Evolutionary conservation across 768 basidiomycete species (phyloP).

Genomic region (Lepiota brunneoincarnata): DNA sequence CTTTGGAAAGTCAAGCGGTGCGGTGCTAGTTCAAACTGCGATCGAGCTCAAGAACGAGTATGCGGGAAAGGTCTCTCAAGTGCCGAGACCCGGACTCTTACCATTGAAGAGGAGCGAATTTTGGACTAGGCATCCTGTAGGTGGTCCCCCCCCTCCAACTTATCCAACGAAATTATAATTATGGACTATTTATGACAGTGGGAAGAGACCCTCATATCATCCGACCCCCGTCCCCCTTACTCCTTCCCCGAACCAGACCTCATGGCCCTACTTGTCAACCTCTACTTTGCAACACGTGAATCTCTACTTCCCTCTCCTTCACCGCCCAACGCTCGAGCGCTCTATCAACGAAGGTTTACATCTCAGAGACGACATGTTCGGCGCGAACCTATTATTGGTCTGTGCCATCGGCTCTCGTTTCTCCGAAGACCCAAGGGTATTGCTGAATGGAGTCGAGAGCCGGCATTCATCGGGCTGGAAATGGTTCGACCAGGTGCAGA

Average conservation of each 20-base stretch:
- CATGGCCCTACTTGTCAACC: constrained; percentile 46
- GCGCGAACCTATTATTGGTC: constrained; percentile 58
- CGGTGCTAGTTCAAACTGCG: constrained; percentile 51
- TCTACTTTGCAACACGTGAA: constrained; percentile 66
- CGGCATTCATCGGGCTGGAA: constrained; percentile 58
- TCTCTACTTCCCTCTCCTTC: constrained; percentile 64
- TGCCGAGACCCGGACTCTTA: constrained; percentile 14
- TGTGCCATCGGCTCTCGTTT: constrained; percentile 67
- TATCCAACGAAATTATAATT: background rate
- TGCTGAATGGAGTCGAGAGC: constrained; percentile 34
- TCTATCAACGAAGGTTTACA: constrained; percentile 48
- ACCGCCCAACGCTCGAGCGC: constrained; percentile 64
- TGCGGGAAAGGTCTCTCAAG: constrained; percentile 29
- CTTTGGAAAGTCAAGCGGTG: constrained; percentile 56
- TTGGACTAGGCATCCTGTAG: constrained; percentile 34
- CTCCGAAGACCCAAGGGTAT: constrained; percentile 55
- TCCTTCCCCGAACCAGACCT: constrained; percentile 53
- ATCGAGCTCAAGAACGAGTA: constrained; percentile 59
- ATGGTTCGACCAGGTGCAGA: constrained; percentile 68
- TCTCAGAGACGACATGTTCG: constrained; percentile 49
- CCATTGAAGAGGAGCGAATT: constrained; percentile 30
- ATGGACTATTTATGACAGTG: constrained; percentile 29
- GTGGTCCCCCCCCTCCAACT: constrained; percentile 12
- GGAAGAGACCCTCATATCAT: constrained; percentile 26
- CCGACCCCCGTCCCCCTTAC: constrained; percentile 23